A percentile compares a stretch with the other conserved stretches of the same genome.
phyloP scores from a whole-genome alignment of 768 basidiomycete species.

The Tulasnella sp. region DNA sequence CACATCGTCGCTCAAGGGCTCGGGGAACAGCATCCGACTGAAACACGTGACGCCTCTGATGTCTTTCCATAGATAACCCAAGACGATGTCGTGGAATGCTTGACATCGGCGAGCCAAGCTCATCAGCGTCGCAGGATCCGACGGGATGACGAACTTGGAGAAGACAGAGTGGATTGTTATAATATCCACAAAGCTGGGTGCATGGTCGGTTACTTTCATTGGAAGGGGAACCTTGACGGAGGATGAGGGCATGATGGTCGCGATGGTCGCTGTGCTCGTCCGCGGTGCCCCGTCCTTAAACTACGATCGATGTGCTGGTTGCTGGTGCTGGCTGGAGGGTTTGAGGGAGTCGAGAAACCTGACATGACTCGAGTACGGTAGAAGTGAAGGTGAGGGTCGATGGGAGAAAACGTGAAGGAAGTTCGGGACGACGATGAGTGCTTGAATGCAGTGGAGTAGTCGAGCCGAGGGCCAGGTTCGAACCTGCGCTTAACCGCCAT shows the following conservation, averaged over 20 bases:
- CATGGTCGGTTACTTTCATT: background rate
- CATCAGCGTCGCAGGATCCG: background rate
- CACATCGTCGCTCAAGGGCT: conserved; percentile 7
- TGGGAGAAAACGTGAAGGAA: background rate
- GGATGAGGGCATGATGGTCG: background rate
- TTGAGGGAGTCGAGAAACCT: background rate
- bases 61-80: conserved; percentile 1
- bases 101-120: background rate
- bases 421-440: no score
- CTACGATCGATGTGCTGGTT: background rate
- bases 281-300: background rate
- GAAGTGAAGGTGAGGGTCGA: background rate
- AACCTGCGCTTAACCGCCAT: no score
- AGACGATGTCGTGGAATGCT: conserved; percentile 17
- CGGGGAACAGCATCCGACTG: conserved; percentile 11
- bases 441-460: no score
- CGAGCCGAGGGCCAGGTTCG: no score
- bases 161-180: conserved; percentile 13
- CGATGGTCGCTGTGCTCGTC: background rate
- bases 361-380: background rate
- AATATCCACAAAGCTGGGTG: conserved; percentile 16
- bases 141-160: conserved; percentile 2
- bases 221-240: background rate
- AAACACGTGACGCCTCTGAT: background rate
- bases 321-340: background rate